Evolutionary conservation across 305 asterid species (phyloP).

Genomic region (Salvia sclarea): DNA sequence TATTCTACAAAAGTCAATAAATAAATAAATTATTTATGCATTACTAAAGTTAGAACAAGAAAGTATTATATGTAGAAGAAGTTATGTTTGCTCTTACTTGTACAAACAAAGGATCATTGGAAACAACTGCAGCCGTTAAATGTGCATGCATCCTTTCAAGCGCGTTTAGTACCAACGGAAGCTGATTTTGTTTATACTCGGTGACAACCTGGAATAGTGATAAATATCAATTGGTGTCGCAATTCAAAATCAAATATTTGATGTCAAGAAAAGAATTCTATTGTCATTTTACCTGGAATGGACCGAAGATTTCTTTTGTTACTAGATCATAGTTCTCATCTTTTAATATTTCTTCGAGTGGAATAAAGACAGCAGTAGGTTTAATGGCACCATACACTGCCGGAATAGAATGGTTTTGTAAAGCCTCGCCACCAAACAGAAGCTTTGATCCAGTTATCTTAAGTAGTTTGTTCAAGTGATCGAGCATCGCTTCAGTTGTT

Average conservation of each 20-base stretch:
- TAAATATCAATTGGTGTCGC: background rate
- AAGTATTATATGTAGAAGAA: too few relatives aligned
- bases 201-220: constrained; percentile 59
- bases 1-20: constrained; percentile 50
- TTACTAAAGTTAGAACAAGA: too few relatives aligned
- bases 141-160: constrained; percentile 95
- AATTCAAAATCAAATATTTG: background rate
- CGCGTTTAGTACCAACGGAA: constrained; percentile 61
- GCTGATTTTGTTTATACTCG: constrained; percentile 68
- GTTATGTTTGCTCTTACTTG: constrained; percentile 46
- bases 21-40: background rate
- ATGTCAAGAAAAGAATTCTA: too few relatives aligned
- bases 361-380: constrained; percentile 93
- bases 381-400: constrained; percentile 80
- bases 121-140: constrained; percentile 91
- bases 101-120: constrained; percentile 75
- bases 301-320: constrained; percentile 90
- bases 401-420: constrained; percentile 83
- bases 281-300: constrained; percentile 72
- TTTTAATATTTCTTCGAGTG: constrained; percentile 83
- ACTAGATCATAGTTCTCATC: constrained; percentile 70
- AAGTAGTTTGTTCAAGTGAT: constrained; percentile 64
- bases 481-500: constrained; percentile 84
- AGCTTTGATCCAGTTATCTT: constrained; percentile 82
- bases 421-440: constrained; percentile 81